Evolutionary conservation across 176 grass and related monocot species (phyloP).

Genomic region (Eleusine indica): DNA sequence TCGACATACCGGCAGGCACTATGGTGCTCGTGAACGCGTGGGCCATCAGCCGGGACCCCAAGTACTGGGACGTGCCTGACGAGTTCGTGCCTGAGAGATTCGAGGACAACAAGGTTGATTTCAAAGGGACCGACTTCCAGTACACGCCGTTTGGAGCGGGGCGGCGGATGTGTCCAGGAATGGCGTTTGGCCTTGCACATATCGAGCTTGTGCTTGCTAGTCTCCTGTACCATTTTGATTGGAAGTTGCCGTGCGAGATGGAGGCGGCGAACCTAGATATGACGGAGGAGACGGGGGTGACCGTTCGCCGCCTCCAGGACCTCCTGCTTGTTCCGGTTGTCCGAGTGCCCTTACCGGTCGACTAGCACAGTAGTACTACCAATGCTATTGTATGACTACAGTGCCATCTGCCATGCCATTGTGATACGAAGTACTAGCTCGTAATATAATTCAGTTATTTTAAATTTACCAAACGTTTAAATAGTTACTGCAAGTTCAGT

Average conservation of each 20-base stretch:
- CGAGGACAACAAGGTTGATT: neutral
- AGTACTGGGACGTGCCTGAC: neutral
- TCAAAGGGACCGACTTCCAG: constrained; percentile 42
- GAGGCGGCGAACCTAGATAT: neutral
- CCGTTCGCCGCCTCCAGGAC: neutral
- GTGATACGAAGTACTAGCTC: too few relatives aligned
- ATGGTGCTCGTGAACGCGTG: constrained; percentile 46
- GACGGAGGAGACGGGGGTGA: constrained; percentile 33
- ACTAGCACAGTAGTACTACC: too few relatives aligned
- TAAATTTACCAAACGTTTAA: too few relatives aligned
- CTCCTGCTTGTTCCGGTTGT: constrained; percentile 19
- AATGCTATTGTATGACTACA: too few relatives aligned
- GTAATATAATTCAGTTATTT: too few relatives aligned
- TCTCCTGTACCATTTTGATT: constrained; percentile 39
- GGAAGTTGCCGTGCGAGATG: neutral
- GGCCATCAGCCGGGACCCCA: constrained; percentile 36
- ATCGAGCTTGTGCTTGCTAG: constrained; percentile 28
- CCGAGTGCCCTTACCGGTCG: neutral
- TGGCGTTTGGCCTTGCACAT: constrained; percentile 28
- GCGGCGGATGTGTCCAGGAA: constrained; percentile 46
- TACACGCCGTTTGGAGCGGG: constrained; percentile 35
- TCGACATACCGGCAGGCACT: constrained; percentile 28
- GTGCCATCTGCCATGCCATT: too few relatives aligned
- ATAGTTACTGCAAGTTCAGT: too few relatives aligned
- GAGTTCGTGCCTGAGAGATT: constrained; percentile 40